Evolutionary conservation across 1,284 basidiomycete genomes (phyloP).

Genomic region (Inonotus hispidus): DNA sequence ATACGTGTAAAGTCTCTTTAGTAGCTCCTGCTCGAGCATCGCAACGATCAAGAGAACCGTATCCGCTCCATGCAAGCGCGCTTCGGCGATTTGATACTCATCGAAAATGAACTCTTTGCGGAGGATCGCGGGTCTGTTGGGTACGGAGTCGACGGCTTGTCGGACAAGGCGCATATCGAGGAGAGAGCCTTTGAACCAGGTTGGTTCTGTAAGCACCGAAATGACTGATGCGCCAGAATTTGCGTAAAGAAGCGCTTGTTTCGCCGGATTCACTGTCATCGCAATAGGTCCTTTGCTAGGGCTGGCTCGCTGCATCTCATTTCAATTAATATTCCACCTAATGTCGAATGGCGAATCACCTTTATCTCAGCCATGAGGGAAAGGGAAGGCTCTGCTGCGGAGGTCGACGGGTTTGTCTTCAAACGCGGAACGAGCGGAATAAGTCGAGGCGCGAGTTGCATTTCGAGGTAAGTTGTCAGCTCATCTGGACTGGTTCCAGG

Average conservation of each 20-base stretch:
- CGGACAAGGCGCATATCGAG: slow-evolving; percentile 89
- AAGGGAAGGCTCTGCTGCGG: slow-evolving; percentile 59
- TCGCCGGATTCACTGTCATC: slow-evolving; percentile 69
- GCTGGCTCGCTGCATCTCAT: slow-evolving; percentile 83
- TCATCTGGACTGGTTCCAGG: slow-evolving; percentile 40
- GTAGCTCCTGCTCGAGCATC: slow-evolving; percentile 72
- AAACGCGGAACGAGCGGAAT: slow-evolving; percentile 65
- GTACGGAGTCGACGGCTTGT: slow-evolving; percentile 74
- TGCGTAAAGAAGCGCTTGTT: slow-evolving; percentile 86
- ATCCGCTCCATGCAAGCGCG: slow-evolving; percentile 88
- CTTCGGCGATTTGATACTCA: slow-evolving; percentile 93
- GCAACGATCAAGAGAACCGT: slow-evolving; percentile 95
- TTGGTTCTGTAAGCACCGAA: slow-evolving; percentile 94
- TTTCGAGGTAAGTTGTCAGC: slow-evolving; percentile 51
- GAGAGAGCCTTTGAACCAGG: slow-evolving; percentile 95
- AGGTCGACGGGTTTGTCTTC: slow-evolving; percentile 41
- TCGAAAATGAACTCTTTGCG: slow-evolving; percentile 97
- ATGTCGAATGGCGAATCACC: background rate
- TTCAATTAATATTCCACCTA: slow-evolving; percentile 28
- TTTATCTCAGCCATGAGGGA: slow-evolving; percentile 68
- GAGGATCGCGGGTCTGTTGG: slow-evolving; percentile 91
- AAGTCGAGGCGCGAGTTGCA: slow-evolving; percentile 78
- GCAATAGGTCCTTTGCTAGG: slow-evolving; percentile 91
- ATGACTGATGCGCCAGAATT: slow-evolving; percentile 89
- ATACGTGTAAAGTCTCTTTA: slow-evolving; percentile 79